Evolutionary conservation across 2,329 filamentous ascomycete genomes (phyloP).

Genomic region (Geosmithia flava): DNA sequence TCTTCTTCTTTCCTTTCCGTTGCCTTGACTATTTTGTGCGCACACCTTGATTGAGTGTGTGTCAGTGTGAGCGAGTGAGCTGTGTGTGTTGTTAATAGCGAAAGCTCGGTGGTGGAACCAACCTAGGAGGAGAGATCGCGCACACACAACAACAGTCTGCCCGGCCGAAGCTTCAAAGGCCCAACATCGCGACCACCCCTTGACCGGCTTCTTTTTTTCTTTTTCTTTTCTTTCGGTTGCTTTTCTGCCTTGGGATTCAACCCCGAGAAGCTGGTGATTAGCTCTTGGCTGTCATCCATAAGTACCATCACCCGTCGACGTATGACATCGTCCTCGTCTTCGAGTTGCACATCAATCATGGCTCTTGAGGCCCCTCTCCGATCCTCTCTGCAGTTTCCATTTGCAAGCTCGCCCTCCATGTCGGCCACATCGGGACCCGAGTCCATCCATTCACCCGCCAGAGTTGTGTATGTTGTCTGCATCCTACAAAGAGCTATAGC

Average conservation of each 20-base stretch:
- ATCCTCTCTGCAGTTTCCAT: conserved; percentile 33
- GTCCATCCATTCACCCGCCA: conserved; percentile 32
- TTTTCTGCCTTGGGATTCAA: not conserved
- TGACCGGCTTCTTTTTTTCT: not conserved
- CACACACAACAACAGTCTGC: not conserved
- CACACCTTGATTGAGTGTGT: no score
- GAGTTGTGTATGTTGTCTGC: conserved; percentile 33
- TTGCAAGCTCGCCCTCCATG: conserved; percentile 36
- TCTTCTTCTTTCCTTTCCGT: no score
- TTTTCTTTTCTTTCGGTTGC: not conserved
- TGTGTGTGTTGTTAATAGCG: no score
- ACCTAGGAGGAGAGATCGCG: no score
- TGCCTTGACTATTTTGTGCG: not conserved
- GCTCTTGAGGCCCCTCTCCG: conserved; percentile 41
- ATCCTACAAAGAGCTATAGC: not conserved
- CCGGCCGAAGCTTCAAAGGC: not conserved
- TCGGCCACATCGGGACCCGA: conserved; percentile 41
- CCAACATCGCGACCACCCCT: not conserved
- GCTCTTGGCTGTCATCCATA: not conserved
- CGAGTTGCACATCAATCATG: conserved; percentile 8
- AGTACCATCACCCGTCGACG: not conserved
- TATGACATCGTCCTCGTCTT: not conserved
- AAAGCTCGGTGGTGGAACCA: no score
- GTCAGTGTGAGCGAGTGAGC: no score
- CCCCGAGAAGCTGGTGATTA: not conserved